Evolutionary conservation across 1,284 basidiomycete species (phyloP).

Genomic region (Ganoderma resinaceum): DNA sequence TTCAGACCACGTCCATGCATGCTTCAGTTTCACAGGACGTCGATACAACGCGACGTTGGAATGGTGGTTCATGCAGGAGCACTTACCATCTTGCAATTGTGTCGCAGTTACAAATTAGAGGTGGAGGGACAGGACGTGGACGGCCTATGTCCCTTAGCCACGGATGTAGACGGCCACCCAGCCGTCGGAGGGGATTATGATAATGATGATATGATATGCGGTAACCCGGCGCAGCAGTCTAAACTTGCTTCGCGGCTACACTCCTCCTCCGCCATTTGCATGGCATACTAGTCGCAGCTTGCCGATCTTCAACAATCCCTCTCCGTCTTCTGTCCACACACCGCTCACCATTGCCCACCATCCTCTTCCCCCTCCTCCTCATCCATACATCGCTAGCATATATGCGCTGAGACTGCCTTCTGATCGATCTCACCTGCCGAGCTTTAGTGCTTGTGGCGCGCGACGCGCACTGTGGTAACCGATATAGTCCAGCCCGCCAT

Average conservation of each 20-base stretch:
- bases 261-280: background rate
- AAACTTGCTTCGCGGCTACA: constrained; percentile 7
- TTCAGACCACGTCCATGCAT: background rate
- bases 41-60: background rate
- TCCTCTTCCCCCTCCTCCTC: constrained; percentile 7
- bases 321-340: background rate
- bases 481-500: constrained; percentile 31
- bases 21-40: constrained; percentile 2
- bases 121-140: too few species aligned
- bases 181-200: background rate
- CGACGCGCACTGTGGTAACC: constrained; percentile 22
- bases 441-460: constrained; percentile 30
- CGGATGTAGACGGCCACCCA: background rate
- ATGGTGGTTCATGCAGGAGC: background rate
- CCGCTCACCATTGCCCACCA: background rate
- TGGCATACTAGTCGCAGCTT: background rate
- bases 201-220: background rate
- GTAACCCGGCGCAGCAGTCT: background rate
- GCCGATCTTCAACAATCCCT: background rate
- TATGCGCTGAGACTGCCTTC: constrained; percentile 14
- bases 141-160: background rate
- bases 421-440: constrained; percentile 25
- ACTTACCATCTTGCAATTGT: background rate
- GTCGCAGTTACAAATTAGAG: background rate
- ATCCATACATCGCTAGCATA: constrained; percentile 8